Base-by-base conservation (phyloP, 805 yeast genomes). In the Danielozyma ontarioensis region DNA sequence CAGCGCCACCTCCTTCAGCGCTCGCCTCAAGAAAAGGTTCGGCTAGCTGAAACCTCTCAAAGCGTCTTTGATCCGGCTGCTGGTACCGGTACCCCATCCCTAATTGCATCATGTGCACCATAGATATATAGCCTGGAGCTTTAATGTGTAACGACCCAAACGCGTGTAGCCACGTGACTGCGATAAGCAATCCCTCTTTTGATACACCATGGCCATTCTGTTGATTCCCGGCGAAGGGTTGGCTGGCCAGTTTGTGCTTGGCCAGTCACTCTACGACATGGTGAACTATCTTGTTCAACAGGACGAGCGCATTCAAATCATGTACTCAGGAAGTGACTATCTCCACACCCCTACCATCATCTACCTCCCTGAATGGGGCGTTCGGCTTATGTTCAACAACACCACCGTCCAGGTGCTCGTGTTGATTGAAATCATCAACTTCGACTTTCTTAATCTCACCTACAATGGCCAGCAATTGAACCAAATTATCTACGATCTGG, bases 401-500 rank as follows among this genome's bases (percentile, higher is more conserved):
- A 41, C 49, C 11, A 41, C 47, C 7, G 40, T 41, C 13, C 65
- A 58, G 37, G 37, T 35, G 14, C 45, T 63, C 16, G 40, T 48
- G 8, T 44, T 62, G 19, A 59, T 63, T 28, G 67, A 63, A 35
- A 39, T 60, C 2, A 30, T 46, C 7, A 41, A 38, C 34, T 50
- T 58, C 25, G 46, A 47, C 3, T 37, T 27, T 17, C 35, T 50
- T 27, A 44, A 48, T 29, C 45, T 62, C 22, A 28, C 45, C 10
- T 66, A 64, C 40, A 63, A 64, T 38, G 61, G 59, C 11, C 44
- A 50, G 25, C 44, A 43, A 28, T 41, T 65, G 31, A 60, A 59
- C 34, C 59, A 55, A 17, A 50, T 57, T 8, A 42, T 36, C 4
- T 35, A 30, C 25, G 31, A 11, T 6, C 11, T 24, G 11, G 5